Evolutionary conservation across 371 early-diverging fungal genomes (phyloP), one percentile per base, ranked within the genome.

Genomic region (Lichtheimia corymbifera): DNA sequence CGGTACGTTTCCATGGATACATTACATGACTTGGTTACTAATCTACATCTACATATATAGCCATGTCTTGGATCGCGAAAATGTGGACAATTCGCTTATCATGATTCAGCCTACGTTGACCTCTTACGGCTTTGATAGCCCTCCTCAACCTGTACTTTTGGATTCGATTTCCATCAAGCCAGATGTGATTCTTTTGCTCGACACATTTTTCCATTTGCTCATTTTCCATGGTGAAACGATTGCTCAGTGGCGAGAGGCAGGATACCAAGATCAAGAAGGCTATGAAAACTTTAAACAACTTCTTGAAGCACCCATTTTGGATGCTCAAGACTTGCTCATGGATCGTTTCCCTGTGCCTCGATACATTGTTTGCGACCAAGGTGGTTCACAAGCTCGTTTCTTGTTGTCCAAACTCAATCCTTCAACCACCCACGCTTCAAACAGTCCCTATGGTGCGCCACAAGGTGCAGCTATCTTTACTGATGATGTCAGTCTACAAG

Each of bases 41-140:
- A 28, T 28, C 7, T 28, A 7, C 4, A 35, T 4, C 0, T 35
- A 11, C 9, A 35, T 35, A 1, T 2, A 17, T 72, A 88, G 96
- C 28, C 97, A 98, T 72, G 88, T 94, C 9, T 67, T 99, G 72
- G 94, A 94, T 78, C 89, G 91, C 50, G 99, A 97, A 75, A 96
- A 97, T 77, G 92, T 93, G 35, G 92, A 94, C 79, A 96, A 94
- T 67, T 94, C 97, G 41, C 82, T 99, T 30, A 96, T 98, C 59
- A 98, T 99, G 97, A 99, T 99, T 56, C 97, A 99, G 75, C 99
- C 99, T 1, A 95, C 98, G 1, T 81, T 99, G 59, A 94, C 93
- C 73, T 89, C 94, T 13, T 99, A 95, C 73, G 84, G 89, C 24
- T 95, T 98, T 66, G 92, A 95, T 45, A 89, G 85, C 13, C 88